Conservation (phyloP, 805 yeast species). For the Saturnispora quitensis region DNA sequence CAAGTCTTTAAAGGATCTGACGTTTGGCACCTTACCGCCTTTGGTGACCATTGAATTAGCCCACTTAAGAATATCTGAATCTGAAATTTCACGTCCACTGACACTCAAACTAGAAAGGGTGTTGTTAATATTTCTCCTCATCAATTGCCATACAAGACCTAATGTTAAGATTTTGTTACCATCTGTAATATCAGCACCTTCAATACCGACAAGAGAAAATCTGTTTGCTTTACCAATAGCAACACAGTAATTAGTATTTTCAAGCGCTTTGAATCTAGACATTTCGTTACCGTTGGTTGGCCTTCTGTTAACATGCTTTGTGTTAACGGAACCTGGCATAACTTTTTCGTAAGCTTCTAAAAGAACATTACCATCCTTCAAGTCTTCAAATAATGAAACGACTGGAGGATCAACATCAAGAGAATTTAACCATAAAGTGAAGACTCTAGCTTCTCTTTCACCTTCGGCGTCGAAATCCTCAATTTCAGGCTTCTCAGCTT, state of each 20-base stretch:
- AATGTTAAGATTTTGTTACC: constrained; percentile 83
- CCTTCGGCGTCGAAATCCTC: constrained; percentile 99
- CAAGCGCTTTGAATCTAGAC: constrained; percentile 88
- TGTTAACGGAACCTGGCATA: constrained; percentile 82
- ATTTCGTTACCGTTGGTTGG: constrained; percentile 70
- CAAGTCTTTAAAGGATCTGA: constrained; percentile 81
- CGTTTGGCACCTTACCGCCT: constrained; percentile 67
- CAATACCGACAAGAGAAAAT: constrained; percentile 94
- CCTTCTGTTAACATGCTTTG: constrained; percentile 72
- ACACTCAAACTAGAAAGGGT: constrained; percentile 68
- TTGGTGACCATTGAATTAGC: constrained; percentile 78
- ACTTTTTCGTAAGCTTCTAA: constrained; percentile 94
- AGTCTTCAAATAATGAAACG: constrained; percentile 82
- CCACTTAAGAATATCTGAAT: constrained; percentile 86
- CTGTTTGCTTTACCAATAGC: constrained; percentile 88
- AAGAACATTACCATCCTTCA: constrained; percentile 84
- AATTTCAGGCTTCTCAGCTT: constrained; percentile 81
- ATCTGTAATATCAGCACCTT: constrained; percentile 94
- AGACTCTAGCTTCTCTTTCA: constrained; percentile 97
- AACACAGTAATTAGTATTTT: constrained; percentile 97
- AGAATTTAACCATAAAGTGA: constrained; percentile 94
- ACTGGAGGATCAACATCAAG: constrained; percentile 95
- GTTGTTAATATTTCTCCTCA: constrained; percentile 89
- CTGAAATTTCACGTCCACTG: constrained; percentile 69
- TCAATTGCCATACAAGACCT: constrained; percentile 96